Base-by-base conservation (phyloP, 2,329 filamentous ascomycete species). In the Kalmusia sp. region DNA sequence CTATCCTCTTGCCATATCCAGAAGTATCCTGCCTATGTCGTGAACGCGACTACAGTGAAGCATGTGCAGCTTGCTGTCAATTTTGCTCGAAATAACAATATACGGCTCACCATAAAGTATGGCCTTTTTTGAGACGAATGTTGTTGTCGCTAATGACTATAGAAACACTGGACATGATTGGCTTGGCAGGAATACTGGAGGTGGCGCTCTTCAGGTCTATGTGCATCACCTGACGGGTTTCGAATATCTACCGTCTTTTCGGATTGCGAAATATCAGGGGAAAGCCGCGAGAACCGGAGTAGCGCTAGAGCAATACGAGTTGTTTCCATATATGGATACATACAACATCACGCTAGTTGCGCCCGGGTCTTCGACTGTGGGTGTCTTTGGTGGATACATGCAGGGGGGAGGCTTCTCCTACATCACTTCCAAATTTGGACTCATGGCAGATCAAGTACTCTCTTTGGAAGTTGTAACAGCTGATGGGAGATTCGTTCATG, bases 321-420 rank as follows among this genome's bases (percentile, higher is more conserved):
- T 67, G 1, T 62, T 62, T 28, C 45, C 39, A 1, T 43, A 64
- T 24, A 68, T 67, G 66, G 53, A 51, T 9, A 21, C 50, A 28
- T 37, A 53, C 35, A 61, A 62, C 22, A 62, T 69, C 6, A 70
- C 66, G 3, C 33, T 66, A 15, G 8, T 64, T 14, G 54, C 57
- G 9, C 62, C 64, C 2, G 64, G 64, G 14, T 62, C 60, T 8
- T 45, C 63, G 2, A 80, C 77, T 2, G 80, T 86, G 11, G 82
- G 82, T 19, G 72, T 80, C 59, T 76, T 52, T 37, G 67, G 65
- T 11, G 67, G 75, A 2, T 76, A 60, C 54, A 68, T 72, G 54
- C 67, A 69, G 24, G 82, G 81, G 2, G 83, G 82, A 15, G 84
- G 84, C 0, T 81, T 85, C 67, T 79, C 77, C 14, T 60, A 61